Evolutionary conservation across 2,329 filamentous ascomycete species (phyloP).

Genomic region (Fusarium devonianum): DNA sequence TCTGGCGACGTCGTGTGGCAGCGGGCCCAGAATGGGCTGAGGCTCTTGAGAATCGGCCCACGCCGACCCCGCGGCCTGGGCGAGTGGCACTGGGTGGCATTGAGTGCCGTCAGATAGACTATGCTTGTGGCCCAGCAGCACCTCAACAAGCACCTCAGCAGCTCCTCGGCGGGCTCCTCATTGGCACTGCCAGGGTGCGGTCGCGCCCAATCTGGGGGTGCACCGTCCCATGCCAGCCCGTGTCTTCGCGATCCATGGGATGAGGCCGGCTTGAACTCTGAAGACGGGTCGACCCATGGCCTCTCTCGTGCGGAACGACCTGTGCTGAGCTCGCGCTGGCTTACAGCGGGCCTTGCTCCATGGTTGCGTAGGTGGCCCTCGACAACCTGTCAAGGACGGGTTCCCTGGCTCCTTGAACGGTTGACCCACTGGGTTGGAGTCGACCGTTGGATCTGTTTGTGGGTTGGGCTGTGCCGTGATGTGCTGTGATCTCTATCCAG

Average conservation of each 20-base stretch:
- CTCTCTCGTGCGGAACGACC: too few species aligned
- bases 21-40: constrained; percentile 48
- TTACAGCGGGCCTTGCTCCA: constrained; percentile 11
- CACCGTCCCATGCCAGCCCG: constrained; percentile 15
- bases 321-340: constrained; percentile 22
- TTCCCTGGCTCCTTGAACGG: constrained; percentile 20
- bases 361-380: constrained; percentile 16
- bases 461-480: constrained; percentile 23
- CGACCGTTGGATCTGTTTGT: constrained; percentile 22
- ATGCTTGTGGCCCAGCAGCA: constrained; percentile 36
- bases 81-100: constrained; percentile 14
- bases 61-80: constrained; percentile 43
- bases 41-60: constrained; percentile 47
- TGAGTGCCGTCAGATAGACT: constrained; percentile 38
- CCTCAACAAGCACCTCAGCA: constrained; percentile 13
- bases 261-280: constrained; percentile 7
- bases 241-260: constrained; percentile 14
- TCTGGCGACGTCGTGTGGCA: constrained; percentile 47
- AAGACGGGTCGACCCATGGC: too few species aligned
- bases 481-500: constrained; percentile 7
- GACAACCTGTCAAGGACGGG: constrained; percentile 17
- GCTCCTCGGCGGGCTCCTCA: constrained; percentile 11
- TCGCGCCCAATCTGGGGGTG: constrained; percentile 24
- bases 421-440: constrained; percentile 7
- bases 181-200: constrained; percentile 19